Evolutionary conservation across 306 rosid species (phyloP).

Genomic region (Acmispon strigosus): DNA sequence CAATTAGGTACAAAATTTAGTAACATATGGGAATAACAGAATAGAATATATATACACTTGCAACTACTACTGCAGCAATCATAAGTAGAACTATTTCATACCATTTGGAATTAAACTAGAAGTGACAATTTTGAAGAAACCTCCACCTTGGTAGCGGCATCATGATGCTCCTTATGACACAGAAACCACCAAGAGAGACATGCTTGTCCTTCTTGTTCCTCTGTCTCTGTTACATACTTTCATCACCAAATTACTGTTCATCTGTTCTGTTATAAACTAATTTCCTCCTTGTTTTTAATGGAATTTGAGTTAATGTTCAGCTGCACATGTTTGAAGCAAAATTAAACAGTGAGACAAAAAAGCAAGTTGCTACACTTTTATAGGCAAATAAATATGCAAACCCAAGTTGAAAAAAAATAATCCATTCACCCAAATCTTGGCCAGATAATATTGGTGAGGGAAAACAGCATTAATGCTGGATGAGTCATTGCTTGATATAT

Average conservation of each 20-base stretch:
- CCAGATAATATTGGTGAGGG: neutral
- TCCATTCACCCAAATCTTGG: neutral
- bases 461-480: neutral
- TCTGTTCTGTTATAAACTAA: neutral
- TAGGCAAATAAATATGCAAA: neutral
- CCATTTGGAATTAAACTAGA: conserved; percentile 21
- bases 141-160: conserved; percentile 18
- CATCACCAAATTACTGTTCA: conserved; percentile 20
- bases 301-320: neutral
- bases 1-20: conserved; percentile 11
- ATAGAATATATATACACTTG: neutral
- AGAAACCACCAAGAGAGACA: conserved; percentile 14
- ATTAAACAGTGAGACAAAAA: conserved; percentile 6
- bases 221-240: conserved; percentile 16
- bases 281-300: neutral
- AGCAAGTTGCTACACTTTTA: neutral
- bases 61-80: neutral
- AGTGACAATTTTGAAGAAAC: conserved; percentile 11
- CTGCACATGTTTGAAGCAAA: conserved; percentile 7
- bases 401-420: neutral
- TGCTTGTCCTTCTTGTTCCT: conserved; percentile 11
- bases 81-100: conserved; percentile 13
- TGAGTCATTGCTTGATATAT: neutral
- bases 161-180: neutral
- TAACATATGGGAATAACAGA: conserved; percentile 13